Evolutionary conservation across 257 asterid genomes (phyloP).

Genomic region (Ajuga chamaepitys): DNA sequence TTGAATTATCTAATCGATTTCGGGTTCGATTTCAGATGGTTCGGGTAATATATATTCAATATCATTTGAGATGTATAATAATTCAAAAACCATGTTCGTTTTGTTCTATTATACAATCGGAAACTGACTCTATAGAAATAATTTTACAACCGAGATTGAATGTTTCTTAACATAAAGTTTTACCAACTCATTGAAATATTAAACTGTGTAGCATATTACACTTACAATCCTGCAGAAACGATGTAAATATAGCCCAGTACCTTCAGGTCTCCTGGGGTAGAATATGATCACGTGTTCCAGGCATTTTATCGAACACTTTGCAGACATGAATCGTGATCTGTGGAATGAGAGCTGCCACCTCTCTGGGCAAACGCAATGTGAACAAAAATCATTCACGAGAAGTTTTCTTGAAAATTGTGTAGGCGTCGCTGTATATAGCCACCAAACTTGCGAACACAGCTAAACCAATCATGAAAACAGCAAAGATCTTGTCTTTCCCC

Average conservation of each 20-base stretch:
- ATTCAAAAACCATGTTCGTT: no score
- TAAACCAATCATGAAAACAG: slow-evolving; percentile 41
- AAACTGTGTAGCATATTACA: neutral
- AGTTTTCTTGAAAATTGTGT: slow-evolving; percentile 24
- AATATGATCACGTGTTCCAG: neutral
- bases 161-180: no score
- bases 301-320: slow-evolving; percentile 9
- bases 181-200: no score
- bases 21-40: no score
- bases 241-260: neutral
- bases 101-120: no score
- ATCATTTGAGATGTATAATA: no score
- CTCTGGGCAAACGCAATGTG: neutral
- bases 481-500: slow-evolving; percentile 31
- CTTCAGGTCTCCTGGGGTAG: neutral
- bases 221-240: neutral
- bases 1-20: no score
- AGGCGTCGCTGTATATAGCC: slow-evolving; percentile 44
- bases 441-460: slow-evolving; percentile 41
- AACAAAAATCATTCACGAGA: slow-evolving; percentile 8
- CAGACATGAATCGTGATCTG: neutral
- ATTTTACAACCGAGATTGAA: no score
- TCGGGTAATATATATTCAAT: no score
- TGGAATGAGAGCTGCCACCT: neutral
- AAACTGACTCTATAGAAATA: no score